Evolutionary conservation across 148 eudicot species (phyloP).

Genomic region (Nepenthes gracilis): DNA sequence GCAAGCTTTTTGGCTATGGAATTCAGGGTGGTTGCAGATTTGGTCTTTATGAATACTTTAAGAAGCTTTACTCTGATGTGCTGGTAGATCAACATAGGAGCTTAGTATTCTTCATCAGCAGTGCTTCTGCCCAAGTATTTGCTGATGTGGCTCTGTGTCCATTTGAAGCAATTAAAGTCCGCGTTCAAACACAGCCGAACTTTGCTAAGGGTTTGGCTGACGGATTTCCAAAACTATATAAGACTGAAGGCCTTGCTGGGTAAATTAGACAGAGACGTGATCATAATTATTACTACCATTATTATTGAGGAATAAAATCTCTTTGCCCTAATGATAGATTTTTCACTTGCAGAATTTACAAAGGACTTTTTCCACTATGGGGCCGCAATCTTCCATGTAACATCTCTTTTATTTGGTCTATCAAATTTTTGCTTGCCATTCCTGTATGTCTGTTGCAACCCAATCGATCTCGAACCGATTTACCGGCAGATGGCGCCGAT

Average conservation of each 20-base stretch:
- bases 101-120: slow-evolving; percentile 63
- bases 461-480: too few relatives aligned
- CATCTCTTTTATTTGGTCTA: slow-evolving; percentile 2
- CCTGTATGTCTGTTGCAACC: background rate
- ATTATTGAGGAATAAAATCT: background rate
- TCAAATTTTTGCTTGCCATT: background rate
- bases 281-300: background rate
- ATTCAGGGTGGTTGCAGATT: slow-evolving; percentile 84
- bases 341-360: slow-evolving; percentile 62
- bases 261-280: slow-evolving; percentile 10
- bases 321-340: slow-evolving; percentile 5
- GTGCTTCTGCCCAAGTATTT: slow-evolving; percentile 94
- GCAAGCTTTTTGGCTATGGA: slow-evolving; percentile 89
- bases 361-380: slow-evolving; percentile 86
- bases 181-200: slow-evolving; percentile 68
- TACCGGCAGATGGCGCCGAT: too few relatives aligned
- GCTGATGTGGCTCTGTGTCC: slow-evolving; percentile 90
- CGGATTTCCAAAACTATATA: slow-evolving; percentile 84
- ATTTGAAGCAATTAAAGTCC: slow-evolving; percentile 86
- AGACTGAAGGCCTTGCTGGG: slow-evolving; percentile 73
- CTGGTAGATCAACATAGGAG: slow-evolving; percentile 61
- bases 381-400: slow-evolving; percentile 98
- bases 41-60: slow-evolving; percentile 91
- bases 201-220: slow-evolving; percentile 84
- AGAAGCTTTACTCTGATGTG: slow-evolving; percentile 60